Percentiles rank a stretch among this genome's conserved stretches.
phyloP scores from a whole-genome alignment of 2,329 filamentous ascomycete species.

The Penicillium expansum region DNA sequence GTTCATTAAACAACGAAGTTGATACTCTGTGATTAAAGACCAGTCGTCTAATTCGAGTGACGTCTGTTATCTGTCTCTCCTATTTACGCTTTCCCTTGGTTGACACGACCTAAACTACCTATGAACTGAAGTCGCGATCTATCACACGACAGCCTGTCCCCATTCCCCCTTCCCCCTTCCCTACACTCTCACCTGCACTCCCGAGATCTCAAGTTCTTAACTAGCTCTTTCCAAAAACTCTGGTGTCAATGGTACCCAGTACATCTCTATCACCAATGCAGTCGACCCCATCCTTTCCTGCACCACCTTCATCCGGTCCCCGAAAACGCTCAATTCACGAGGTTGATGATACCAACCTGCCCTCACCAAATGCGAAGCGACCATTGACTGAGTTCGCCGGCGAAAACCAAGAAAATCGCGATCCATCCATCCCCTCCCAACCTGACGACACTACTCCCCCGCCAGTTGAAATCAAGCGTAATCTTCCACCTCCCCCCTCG shows the following conservation, averaged over 20 bases:
- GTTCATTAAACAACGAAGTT: background rate
- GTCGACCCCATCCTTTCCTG: constrained; percentile 11
- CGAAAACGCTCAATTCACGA: constrained; percentile 34
- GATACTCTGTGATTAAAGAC: background rate
- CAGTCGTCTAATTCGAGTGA: background rate
- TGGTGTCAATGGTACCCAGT: constrained; percentile 23
- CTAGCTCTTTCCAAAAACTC: background rate
- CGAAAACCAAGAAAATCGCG: constrained; percentile 27
- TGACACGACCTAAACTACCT: background rate
- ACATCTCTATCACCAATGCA: constrained; percentile 23
- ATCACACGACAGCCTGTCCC: constrained; percentile 6
- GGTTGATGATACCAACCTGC: constrained; percentile 17
- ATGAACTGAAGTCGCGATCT: constrained; percentile 5
- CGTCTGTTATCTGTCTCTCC: background rate
- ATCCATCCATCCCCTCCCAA: constrained; percentile 3
- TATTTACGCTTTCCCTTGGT: background rate
- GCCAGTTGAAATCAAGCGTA: background rate
- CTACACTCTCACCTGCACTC: background rate
- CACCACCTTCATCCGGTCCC: constrained; percentile 18
- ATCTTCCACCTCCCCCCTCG: background rate
- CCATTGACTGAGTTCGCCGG: constrained; percentile 8
- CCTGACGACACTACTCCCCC: background rate
- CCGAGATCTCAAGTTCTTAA: background rate
- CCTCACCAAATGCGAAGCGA: constrained; percentile 13
- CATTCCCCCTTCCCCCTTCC: background rate